phyloP scores from a whole-genome alignment of 2,329 filamentous ascomycete species.

The Pseudogymnoascus sp. region DNA sequence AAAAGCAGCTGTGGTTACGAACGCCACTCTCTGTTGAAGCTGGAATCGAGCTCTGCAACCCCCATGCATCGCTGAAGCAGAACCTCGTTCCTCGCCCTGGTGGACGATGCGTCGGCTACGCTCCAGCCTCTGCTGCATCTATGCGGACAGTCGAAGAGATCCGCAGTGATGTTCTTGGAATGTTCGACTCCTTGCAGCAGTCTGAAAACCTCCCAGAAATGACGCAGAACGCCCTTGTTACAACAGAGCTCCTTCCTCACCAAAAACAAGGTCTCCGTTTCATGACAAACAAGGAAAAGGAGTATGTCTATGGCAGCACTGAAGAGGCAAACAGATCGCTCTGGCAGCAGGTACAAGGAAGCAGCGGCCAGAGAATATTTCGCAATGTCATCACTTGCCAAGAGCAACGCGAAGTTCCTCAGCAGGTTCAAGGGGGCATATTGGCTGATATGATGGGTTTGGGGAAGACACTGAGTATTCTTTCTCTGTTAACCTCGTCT shows the following conservation, averaged over 20 bases:
- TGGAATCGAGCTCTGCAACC: conserved; percentile 67
- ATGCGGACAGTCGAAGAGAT: conserved; percentile 75
- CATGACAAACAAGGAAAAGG: conserved; percentile 70
- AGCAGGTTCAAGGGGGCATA: conserved; percentile 63
- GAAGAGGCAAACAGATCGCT: conserved; percentile 62
- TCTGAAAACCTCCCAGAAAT: conserved; percentile 67
- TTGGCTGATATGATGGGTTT: conserved; percentile 83
- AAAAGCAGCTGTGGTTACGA: conserved; percentile 58
- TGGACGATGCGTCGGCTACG: conserved; percentile 27
- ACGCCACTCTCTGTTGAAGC: conserved; percentile 57
- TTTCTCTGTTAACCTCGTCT: conserved; percentile 66
- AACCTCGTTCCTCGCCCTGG: conserved; percentile 21
- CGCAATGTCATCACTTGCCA: conserved; percentile 81
- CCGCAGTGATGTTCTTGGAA: conserved; percentile 70
- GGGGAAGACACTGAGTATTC: conserved; percentile 78
- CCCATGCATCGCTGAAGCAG: conserved; percentile 42
- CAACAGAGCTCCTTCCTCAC: conserved; percentile 66
- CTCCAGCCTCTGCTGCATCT: conserved; percentile 25
- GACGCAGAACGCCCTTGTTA: conserved; percentile 54
- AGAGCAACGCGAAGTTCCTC: conserved; percentile 49
- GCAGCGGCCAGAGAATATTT: conserved; percentile 54
- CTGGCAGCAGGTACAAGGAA: conserved; percentile 58
- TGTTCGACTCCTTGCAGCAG: conserved; percentile 78
- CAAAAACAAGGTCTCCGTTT: conserved; percentile 88
- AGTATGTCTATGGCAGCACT: conserved; percentile 47